Evolutionary conservation across 2,329 filamentous ascomycete genomes (phyloP).

Genomic region (Colletotrichum tofieldiae): DNA sequence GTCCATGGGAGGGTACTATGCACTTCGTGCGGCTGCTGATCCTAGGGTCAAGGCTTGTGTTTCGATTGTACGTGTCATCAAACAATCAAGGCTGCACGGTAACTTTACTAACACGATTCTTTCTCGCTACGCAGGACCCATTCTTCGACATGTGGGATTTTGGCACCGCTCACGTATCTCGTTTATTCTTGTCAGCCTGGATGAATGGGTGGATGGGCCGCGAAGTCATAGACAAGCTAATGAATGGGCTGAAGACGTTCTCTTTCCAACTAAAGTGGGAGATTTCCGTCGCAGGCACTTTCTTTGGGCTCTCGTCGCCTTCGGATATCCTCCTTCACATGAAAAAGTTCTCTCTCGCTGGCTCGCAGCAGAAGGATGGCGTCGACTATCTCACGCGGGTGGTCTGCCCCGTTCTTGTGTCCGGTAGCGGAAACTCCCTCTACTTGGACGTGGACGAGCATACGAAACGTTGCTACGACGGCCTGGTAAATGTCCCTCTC

Average conservation of each 20-base stretch:
- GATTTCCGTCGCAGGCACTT: constrained; percentile 46
- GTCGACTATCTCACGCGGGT: constrained; percentile 45
- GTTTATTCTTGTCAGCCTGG: constrained; percentile 47
- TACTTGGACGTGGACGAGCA: constrained; percentile 43
- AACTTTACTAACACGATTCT: background rate
- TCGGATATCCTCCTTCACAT: constrained; percentile 47
- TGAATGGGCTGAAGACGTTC: constrained; percentile 39
- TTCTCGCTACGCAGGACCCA: constrained; percentile 43
- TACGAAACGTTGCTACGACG: constrained; percentile 41
- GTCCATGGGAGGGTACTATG: constrained; percentile 63
- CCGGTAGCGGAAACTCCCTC: constrained; percentile 45
- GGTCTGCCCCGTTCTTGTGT: constrained; percentile 49
- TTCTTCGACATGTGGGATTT: constrained; percentile 55
- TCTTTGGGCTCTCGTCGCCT: constrained; percentile 45
- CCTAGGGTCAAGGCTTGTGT: constrained; percentile 61
- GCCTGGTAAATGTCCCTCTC: constrained; percentile 23
- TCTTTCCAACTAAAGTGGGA: constrained; percentile 53
- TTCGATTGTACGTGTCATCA: constrained; percentile 47
- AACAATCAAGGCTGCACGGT: background rate
- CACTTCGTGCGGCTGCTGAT: constrained; percentile 59
- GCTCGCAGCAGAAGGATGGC: constrained; percentile 29
- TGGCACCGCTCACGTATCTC: constrained; percentile 46
- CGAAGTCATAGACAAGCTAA: constrained; percentile 48
- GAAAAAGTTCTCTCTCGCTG: constrained; percentile 41
- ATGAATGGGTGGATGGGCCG: constrained; percentile 46